A percentile compares a stretch with the other conserved stretches of the same genome.
Conservation (phyloP, 2,329 filamentous ascomycete species). For the Phyllosticta capitalensis region DNA sequence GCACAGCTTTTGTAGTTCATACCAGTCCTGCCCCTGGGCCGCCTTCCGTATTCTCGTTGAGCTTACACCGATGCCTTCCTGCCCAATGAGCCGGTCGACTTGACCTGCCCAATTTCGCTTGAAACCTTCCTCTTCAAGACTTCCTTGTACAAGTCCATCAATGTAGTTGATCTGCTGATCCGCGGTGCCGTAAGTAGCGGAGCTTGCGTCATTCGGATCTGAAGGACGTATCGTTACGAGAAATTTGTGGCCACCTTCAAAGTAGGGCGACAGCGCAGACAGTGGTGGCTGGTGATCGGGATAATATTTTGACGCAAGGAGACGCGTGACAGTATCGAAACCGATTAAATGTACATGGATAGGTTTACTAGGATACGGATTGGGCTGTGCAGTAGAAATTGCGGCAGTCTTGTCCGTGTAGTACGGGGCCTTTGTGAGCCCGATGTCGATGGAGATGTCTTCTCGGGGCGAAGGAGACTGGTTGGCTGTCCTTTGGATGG, state of each 20-base stretch:
- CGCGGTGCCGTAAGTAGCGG: constrained; percentile 50
- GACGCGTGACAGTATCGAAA: constrained; percentile 65
- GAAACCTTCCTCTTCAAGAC: constrained; percentile 45
- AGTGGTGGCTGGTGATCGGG: constrained; percentile 37
- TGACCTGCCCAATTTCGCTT: constrained; percentile 39
- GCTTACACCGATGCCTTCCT: constrained; percentile 32
- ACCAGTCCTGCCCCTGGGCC: constrained; percentile 39
- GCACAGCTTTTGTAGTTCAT: constrained; percentile 44
- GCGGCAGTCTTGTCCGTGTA: constrained; percentile 62
- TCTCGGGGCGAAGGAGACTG: not conserved
- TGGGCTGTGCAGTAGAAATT: constrained; percentile 37
- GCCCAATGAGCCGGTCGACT: constrained; percentile 1
- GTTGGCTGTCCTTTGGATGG: not conserved
- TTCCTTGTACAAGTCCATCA: constrained; percentile 37
- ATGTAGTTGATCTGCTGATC: constrained; percentile 49
- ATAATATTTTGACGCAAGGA: constrained; percentile 68
- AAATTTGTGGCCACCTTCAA: constrained; percentile 48
- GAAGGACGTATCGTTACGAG: constrained; percentile 53
- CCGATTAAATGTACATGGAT: constrained; percentile 61
- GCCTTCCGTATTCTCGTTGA: constrained; percentile 55
- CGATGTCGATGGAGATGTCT: constrained; percentile 49
- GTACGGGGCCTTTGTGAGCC: constrained; percentile 60
- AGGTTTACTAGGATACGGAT: constrained; percentile 27
- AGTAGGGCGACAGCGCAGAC: constrained; percentile 52
- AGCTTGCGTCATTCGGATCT: constrained; percentile 25